Base-by-base conservation (phyloP, 768 basidiomycete genomes). In the Suillus decipiens region DNA sequence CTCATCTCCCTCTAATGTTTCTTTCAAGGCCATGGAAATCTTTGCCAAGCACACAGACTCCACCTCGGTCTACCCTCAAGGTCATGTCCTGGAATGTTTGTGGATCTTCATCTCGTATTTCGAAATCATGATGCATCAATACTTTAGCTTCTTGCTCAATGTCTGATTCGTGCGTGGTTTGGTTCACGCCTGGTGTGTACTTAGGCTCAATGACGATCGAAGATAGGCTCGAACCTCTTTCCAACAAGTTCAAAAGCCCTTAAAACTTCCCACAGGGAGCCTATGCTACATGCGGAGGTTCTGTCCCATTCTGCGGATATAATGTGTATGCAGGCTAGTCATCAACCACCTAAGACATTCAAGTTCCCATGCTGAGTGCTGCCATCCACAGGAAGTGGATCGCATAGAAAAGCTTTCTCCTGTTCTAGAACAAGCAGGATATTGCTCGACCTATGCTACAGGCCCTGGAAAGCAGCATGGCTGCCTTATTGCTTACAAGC, bases 11-110 rank as follows among this genome's bases (percentile, higher is more conserved):
- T 50, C 60, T 39, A 43, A 64, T 61, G 48, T 68, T 67, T 57
- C 69, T 69, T 48, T 39, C 57, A 61, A 74, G 67, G 71, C 68
- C 45, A 63, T 85, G 84, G 83, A 43, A 77, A 50, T 66, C 70
- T 14, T 67, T 78, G 36, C 60, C 65, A 5, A 54, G 14, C 54
- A 56, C 63, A 43, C 39, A 33, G 39, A n/a, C 63, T n/a, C 42
- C 24, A 57, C 9, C 11, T 39, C 41, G 55, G 55, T 12, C 67
- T 41, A 15, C 66, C 33, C 63, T 87, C 64, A 90, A 80, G 70
- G 72, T 95, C 57, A 79, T 92, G 78, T 89, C 89, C 5, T 95
- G 92, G 92, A 95, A 95, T 79, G 90, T 94, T 63, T 66, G 90
- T 87, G 57, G 34, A 57, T 56, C 51, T 22, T 42, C 24, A 31